Evolutionary conservation across 495 filamentous ascomycete species (phyloP).

Genomic region (Umbilicaria muhlenbergii): DNA sequence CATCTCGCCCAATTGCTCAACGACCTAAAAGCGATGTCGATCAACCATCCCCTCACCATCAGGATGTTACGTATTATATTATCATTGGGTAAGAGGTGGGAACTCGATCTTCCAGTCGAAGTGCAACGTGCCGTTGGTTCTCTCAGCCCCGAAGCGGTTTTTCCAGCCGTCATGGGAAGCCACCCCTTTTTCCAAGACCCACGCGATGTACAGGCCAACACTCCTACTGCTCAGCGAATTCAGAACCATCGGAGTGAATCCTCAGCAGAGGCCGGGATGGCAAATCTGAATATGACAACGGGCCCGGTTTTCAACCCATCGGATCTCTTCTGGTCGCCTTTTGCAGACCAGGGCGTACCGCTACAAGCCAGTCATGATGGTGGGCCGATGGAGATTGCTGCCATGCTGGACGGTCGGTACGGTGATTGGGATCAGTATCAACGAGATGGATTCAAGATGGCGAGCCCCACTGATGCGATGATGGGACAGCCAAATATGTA

Average conservation of each 20-base stretch:
- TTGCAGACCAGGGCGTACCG: constrained; percentile 10
- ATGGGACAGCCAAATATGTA: no score
- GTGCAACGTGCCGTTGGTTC: constrained; percentile 5
- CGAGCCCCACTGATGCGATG: not conserved
- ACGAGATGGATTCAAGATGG: constrained; percentile 12
- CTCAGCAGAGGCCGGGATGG: no score
- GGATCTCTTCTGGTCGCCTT: constrained; percentile 13
- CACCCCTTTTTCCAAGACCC: not conserved
- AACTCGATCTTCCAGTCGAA: constrained; percentile 13
- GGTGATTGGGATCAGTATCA: constrained; percentile 8
- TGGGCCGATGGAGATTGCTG: constrained; percentile 7
- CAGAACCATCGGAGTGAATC: not conserved
- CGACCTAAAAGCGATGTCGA: constrained; percentile 13
- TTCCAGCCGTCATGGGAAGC: not conserved
- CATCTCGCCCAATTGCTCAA: constrained; percentile 12
- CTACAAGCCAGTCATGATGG: not conserved
- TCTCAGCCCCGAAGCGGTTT: not conserved
- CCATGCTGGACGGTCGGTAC: constrained; percentile 2
- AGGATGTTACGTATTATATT: constrained; percentile 11
- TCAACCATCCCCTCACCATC: constrained; percentile 8
- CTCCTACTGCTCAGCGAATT: not conserved
- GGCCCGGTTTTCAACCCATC: not conserved
- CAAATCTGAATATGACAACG: not conserved
- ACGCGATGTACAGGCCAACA: constrained; percentile 1
- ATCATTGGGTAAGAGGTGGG: constrained; percentile 16